A percentile compares a stretch with the other conserved stretches of the same genome.
Conservation (phyloP, 345 rosid genomes). For the Barbarea vulgaris region DNA sequence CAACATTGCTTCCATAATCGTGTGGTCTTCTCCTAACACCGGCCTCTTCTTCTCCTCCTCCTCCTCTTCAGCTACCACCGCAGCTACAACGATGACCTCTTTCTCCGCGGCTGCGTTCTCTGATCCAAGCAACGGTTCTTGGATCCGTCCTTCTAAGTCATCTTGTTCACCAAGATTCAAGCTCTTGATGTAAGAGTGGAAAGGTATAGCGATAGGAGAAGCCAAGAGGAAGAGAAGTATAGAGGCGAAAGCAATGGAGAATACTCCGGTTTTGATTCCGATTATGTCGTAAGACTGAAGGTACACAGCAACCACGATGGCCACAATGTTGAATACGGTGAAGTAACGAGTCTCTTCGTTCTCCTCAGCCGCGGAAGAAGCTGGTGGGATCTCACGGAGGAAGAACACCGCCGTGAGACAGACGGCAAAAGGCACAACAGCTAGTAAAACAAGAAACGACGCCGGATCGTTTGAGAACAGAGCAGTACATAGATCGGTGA, state of each 20-base stretch:
- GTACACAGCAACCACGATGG: slow-evolving; percentile 75
- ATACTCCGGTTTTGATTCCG: slow-evolving; percentile 41
- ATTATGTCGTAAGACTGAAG: slow-evolving; percentile 67
- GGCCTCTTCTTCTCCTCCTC: slow-evolving; percentile 48
- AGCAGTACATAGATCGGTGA: slow-evolving; percentile 86
- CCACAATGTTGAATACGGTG: slow-evolving; percentile 57
- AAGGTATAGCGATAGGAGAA: slow-evolving; percentile 66
- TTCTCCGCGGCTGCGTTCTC: slow-evolving; percentile 22
- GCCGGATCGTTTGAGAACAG: slow-evolving; percentile 70
- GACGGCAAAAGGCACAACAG: slow-evolving; percentile 70
- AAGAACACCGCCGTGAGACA: slow-evolving; percentile 77
- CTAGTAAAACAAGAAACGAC: slow-evolving; percentile 64
- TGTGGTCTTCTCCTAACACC: slow-evolving; percentile 83
- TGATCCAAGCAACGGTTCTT: slow-evolving; percentile 55
- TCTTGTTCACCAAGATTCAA: slow-evolving; percentile 38
- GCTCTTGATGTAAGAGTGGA: slow-evolving; percentile 46
- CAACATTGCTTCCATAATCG: slow-evolving; percentile 62
- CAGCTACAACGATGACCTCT: background rate
- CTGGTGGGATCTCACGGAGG: slow-evolving; percentile 80
- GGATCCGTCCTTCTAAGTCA: slow-evolving; percentile 47
- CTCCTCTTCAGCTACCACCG: background rate
- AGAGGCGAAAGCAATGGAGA: slow-evolving; percentile 50
- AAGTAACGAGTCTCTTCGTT: slow-evolving; percentile 73
- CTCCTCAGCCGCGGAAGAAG: slow-evolving; percentile 48
- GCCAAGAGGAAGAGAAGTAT: slow-evolving; percentile 61